Evolutionary conservation across 2,329 filamentous ascomycete genomes (phyloP).

Genomic region (Colletotrichum limetticola): DNA sequence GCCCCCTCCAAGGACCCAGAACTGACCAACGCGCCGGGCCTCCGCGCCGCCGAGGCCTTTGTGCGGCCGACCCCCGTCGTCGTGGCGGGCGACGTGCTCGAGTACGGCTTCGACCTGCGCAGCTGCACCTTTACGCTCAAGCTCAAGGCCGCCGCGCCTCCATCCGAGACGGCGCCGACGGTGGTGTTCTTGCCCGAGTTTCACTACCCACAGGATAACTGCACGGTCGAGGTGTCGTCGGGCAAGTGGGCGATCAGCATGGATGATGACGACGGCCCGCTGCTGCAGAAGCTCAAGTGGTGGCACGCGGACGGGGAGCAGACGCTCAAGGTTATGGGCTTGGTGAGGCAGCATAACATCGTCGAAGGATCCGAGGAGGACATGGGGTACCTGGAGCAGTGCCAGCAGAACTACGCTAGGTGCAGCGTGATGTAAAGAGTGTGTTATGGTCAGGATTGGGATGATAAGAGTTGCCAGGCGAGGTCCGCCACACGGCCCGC

Average conservation of each 20-base stretch:
- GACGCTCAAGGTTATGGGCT: slow-evolving; percentile 78
- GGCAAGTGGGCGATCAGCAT: slow-evolving; percentile 90
- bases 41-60: slow-evolving; percentile 92
- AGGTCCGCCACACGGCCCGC: background rate
- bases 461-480: background rate
- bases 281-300: slow-evolving; percentile 85
- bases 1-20: slow-evolving; percentile 63
- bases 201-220: slow-evolving; percentile 84
- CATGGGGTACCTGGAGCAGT: slow-evolving; percentile 81
- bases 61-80: slow-evolving; percentile 84
- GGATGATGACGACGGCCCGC: slow-evolving; percentile 75
- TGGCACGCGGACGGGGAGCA: slow-evolving; percentile 93
- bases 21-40: slow-evolving; percentile 74
- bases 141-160: slow-evolving; percentile 65
- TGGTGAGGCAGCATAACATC: slow-evolving; percentile 72
- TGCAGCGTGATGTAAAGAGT: slow-evolving; percentile 64
- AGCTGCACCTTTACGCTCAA: slow-evolving; percentile 81
- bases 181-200: slow-evolving; percentile 89
- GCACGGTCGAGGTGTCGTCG: slow-evolving; percentile 78
- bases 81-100: slow-evolving; percentile 76
- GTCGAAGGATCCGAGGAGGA: slow-evolving; percentile 73
- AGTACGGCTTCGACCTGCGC: slow-evolving; percentile 84
- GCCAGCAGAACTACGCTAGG: slow-evolving; percentile 60
- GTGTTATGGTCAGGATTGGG: background rate
- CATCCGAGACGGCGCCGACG: slow-evolving; percentile 75